A percentile compares a stretch with the other conserved stretches of the same genome.
phyloP scores from a whole-genome alignment of 345 rosid species.

The Lepidium aucheri region DNA sequence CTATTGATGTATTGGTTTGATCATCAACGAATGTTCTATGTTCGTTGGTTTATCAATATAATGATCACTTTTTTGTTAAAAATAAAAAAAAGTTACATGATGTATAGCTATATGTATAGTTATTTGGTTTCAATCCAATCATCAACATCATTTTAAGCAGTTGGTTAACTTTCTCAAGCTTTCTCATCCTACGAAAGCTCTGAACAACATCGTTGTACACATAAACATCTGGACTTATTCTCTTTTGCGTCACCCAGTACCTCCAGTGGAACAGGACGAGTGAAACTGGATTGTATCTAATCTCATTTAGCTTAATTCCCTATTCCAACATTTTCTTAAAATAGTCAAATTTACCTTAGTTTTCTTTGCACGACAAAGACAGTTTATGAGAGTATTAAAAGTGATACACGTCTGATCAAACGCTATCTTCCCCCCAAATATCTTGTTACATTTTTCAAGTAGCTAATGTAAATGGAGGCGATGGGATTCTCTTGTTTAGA shows the following conservation, averaged over 20 bases:
- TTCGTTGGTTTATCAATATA: too few species aligned
- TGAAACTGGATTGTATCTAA: conserved; percentile 66
- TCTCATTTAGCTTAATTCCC: conserved; percentile 62
- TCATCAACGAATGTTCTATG: too few species aligned
- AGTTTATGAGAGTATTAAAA: conserved; percentile 63
- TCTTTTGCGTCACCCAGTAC: conserved; percentile 50
- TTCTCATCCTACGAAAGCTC: conserved; percentile 49
- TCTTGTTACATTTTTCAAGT: too few species aligned
- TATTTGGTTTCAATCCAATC: conserved; percentile 60
- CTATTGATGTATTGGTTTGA: too few species aligned
- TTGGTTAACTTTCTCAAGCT: conserved; percentile 50
- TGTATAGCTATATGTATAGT: conserved; percentile 43
- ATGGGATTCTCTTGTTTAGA: too few species aligned
- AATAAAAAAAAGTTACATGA: too few species aligned
- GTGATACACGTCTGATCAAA: conserved; percentile 64
- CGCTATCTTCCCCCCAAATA: too few species aligned
- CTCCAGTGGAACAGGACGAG: conserved; percentile 48
- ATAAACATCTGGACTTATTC: conserved; percentile 51
- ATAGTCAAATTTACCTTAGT: conserved; percentile 76
- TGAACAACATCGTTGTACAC: conserved; percentile 60
- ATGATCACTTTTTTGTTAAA: too few species aligned
- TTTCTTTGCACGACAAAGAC: conserved; percentile 56
- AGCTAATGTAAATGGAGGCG: too few species aligned
- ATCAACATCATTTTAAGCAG: conserved; percentile 42
- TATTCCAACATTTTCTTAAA: conserved; percentile 70